phyloP scores from a whole-genome alignment of 2,329 filamentous ascomycete species.

The Penicillium sp. region DNA sequence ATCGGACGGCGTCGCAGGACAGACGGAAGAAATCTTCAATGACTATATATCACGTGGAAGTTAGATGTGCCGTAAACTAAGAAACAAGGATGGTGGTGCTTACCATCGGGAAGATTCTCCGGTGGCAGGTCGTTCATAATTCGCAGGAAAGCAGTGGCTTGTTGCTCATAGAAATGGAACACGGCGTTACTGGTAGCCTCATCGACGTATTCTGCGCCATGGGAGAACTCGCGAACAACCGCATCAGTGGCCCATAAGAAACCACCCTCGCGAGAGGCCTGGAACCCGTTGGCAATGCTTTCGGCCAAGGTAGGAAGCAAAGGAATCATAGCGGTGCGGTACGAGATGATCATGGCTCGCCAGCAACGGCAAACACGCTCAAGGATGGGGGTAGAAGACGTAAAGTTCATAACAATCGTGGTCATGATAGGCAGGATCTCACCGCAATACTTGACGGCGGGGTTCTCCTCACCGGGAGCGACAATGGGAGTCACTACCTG shows the following conservation, averaged over 20 bases:
- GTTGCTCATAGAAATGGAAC: constrained; percentile 92
- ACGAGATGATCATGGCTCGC: constrained; percentile 96
- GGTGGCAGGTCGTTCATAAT: constrained; percentile 83
- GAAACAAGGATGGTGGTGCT: constrained; percentile 27
- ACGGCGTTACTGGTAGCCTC: constrained; percentile 81
- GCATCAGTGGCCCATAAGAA: constrained; percentile 99
- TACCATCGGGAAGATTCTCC: constrained; percentile 72
- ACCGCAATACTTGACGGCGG: constrained; percentile 93
- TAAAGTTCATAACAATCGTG: constrained; percentile 85
- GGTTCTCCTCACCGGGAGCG: constrained; percentile 73
- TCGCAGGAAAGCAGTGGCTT: constrained; percentile 85
- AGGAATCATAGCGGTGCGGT: constrained; percentile 84
- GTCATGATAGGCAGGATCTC: constrained; percentile 88
- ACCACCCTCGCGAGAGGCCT: constrained; percentile 84
- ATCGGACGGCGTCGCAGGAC: constrained; percentile 86
- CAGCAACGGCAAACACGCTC: constrained; percentile 94
- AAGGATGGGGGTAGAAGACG: constrained; percentile 82
- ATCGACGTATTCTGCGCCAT: constrained; percentile 83
- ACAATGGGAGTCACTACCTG: constrained; percentile 77
- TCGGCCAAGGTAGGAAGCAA: constrained; percentile 83
- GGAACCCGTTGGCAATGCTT: constrained; percentile 83
- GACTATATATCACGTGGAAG: constrained; percentile 51
- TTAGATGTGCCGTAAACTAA: constrained; percentile 12
- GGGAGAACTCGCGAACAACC: constrained; percentile 92
- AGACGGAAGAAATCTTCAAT: constrained; percentile 98